Evolutionary conservation across 495 filamentous ascomycete genomes (phyloP).

Genomic region (Echria macrotheca): DNA sequence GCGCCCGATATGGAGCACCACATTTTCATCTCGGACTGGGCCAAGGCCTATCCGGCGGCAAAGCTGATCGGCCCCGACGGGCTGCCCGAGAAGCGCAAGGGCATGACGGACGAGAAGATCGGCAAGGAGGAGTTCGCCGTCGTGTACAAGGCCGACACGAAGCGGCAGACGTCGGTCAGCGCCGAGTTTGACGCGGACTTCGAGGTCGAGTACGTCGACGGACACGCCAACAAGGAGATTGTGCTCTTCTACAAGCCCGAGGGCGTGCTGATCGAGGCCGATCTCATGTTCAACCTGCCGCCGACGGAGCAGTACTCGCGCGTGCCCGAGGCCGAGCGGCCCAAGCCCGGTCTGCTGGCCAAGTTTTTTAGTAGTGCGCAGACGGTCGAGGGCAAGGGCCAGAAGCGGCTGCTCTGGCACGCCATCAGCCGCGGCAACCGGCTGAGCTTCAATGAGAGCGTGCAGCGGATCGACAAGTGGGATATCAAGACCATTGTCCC

Average conservation of each 20-base stretch:
- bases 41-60: slow-evolving; percentile 68
- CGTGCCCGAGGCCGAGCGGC: slow-evolving; percentile 46
- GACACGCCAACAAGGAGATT: slow-evolving; percentile 78
- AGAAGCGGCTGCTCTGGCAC: slow-evolving; percentile 84
- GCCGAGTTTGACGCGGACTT: slow-evolving; percentile 83
- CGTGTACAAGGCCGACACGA: slow-evolving; percentile 55
- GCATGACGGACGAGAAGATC: slow-evolving; percentile 47
- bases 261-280: slow-evolving; percentile 80
- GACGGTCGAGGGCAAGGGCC: slow-evolving; percentile 61
- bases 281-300: slow-evolving; percentile 88
- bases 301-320: slow-evolving; percentile 78
- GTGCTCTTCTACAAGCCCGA: slow-evolving; percentile 81
- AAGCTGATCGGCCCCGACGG: slow-evolving; percentile 80
- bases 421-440: slow-evolving; percentile 59
- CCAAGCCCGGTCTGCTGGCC: slow-evolving; percentile 54
- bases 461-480: slow-evolving; percentile 67
- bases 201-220: slow-evolving; percentile 74
- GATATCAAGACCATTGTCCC: slow-evolving; percentile 84
- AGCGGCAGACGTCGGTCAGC: slow-evolving; percentile 41
- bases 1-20: slow-evolving; percentile 90
- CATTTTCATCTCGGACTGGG: slow-evolving; percentile 82
- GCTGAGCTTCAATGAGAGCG: slow-evolving; percentile 59
- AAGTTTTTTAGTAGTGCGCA: slow-evolving; percentile 57
- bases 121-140: slow-evolving; percentile 63
- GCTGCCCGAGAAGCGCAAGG: slow-evolving; percentile 72